Evolutionary conservation across 106 monocot genomes (phyloP), one percentile per base, ranked within the genome.

Genomic region (Acorus calamus): DNA sequence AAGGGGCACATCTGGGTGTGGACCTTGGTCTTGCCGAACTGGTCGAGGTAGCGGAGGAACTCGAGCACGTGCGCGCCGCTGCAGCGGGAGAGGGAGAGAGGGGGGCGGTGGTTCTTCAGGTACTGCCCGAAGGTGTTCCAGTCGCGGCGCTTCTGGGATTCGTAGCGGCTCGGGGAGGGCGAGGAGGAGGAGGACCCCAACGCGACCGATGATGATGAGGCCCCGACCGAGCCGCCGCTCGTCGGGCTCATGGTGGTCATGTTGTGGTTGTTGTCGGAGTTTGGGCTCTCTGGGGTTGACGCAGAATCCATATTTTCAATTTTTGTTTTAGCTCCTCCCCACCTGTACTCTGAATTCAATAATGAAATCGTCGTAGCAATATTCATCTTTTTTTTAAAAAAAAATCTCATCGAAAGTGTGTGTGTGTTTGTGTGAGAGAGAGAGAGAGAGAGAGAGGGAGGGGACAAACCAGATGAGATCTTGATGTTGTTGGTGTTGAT

Each of bases 91-190:
- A 65, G 64, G 14, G 64, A 51, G 41, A 65, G 50, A 0, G 64
- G 64, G 4, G 64, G 64, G 1, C 64, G 64, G 64, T 65, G 64
- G 51, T 65, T 65, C 64, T 65, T 65, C 28, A 65, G 64, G 64
- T 65, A 65, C 50, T 65, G 64, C 3, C 64, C 64, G 50, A 65
- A 65, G 7, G 64, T 65, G 64, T 65, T 65, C 64, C 64, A 65
- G 51, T 65, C 64, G 3, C 64, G 64, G 11, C 64, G 64, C 51
- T 65, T 65, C 64, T 65, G 64, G 4, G 51, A 65, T 42, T 65
- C 64, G 51, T 65, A 65, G 14, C 64, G 50, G 8, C 64, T 65
- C 45, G 61, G 61, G 5, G 61, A 45, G 4, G 61, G 47, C 8
- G 46, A 8, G 1, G 61, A 9, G 4, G 61, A 61, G 11, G 61